Conservation (phyloP, 129 eudicot species). For the Calendula officinalis region DNA sequence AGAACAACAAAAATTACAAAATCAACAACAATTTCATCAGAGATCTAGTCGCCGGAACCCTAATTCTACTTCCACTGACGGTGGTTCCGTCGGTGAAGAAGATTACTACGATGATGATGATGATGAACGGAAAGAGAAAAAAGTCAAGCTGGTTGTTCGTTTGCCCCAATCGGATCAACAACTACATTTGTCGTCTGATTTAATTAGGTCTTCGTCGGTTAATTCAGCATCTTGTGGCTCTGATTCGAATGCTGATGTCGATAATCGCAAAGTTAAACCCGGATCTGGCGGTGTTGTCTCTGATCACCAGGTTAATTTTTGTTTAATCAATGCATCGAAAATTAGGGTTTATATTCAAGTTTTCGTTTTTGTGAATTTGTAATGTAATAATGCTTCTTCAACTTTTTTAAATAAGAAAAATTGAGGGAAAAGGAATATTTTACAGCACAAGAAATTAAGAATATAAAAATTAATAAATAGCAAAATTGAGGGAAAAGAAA, state of each 20-base stretch:
- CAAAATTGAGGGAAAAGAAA: slow-evolving; percentile 19
- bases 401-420: slow-evolving; percentile 17
- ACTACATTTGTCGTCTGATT: slow-evolving; percentile 34
- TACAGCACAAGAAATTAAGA: background rate
- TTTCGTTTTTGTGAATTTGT: background rate
- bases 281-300: slow-evolving; percentile 43
- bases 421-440: slow-evolving; percentile 27
- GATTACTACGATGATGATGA: slow-evolving; percentile 71
- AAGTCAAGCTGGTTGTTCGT: slow-evolving; percentile 71
- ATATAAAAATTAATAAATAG: slow-evolving; percentile 13
- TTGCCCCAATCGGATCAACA: slow-evolving; percentile 49
- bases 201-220: slow-evolving; percentile 32
- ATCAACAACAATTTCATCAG: slow-evolving; percentile 35
- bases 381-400: background rate
- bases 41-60: slow-evolving; percentile 93
- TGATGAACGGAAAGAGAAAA: slow-evolving; percentile 72
- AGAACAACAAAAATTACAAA: slow-evolving; percentile 33
- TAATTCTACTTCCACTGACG: slow-evolving; percentile 30
- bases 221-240: slow-evolving; percentile 44
- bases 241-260: slow-evolving; percentile 42
- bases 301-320: slow-evolving; percentile 44
- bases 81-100: slow-evolving; percentile 37
- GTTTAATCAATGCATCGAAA: background rate
- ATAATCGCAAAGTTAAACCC: slow-evolving; percentile 47
- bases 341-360: slow-evolving; percentile 26